Base-by-base conservation (phyloP, 2,329 filamentous ascomycete species). In the Neonectria ditissima region DNA sequence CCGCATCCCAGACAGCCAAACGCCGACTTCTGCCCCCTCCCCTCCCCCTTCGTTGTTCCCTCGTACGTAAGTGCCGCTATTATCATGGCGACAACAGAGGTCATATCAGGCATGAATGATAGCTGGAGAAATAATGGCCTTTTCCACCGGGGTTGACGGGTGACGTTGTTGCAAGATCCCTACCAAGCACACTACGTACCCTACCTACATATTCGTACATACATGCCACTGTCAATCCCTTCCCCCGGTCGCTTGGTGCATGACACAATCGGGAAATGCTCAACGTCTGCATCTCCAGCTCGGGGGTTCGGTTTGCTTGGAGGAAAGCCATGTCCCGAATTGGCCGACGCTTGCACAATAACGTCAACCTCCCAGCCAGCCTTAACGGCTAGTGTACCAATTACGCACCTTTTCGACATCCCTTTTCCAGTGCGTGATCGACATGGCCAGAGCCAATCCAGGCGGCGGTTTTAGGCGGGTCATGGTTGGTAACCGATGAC, bases 261-360 rank as follows among this genome's bases (percentile, higher is more conserved):
- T 63, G 43, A 43, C 59, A 55, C 56, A 62, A 68, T 64, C 56
- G 65, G 69, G 58, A 65, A 69, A 65, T 50, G 8, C 11, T 20
- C 37, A 20, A 20, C 37, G 9, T 18, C 37, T 41, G n/a, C 22
- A 5, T 22, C 37, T 54, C 48, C 34, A 50, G 47, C 34, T 58
- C 47, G 51, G 47, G 57, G 41, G 55, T 37, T 39, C 43, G 68
- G 68, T 56, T 59, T 69, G 63, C 60, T 48, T 57, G 24, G 52
- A 28, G 50, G 24, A 51, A 37, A 22, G 34, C 48, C 51, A 53
- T 59, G 52, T 59, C 69, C 69, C 53, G 66, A 69, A 65, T 39
- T 59, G 62, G 69, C 30, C 39, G 57, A 20, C 57, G 34, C 45
- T 55, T 62, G 57, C 39, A 68, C 41, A 53, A 52, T 55, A 55